Percentiles rank a stretch among this genome's conserved stretches.
Conservation (phyloP, 1,139 yeast species). For the Yamadazyma dushanensis region DNA sequence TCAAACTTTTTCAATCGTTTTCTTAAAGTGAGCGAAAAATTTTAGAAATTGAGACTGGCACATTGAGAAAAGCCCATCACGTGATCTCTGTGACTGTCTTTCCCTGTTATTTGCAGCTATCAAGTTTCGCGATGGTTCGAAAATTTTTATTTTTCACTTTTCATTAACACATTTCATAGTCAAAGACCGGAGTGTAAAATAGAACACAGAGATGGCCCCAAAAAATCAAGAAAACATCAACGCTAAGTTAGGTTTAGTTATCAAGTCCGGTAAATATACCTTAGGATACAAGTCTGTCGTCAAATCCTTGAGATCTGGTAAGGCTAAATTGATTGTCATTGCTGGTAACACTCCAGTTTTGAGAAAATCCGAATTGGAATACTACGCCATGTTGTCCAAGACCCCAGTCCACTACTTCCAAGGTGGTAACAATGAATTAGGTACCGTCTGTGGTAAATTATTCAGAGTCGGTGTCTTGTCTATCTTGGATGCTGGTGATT, state of each 20-base stretch:
- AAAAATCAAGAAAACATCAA: slow-evolving; percentile 93
- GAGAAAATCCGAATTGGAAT: slow-evolving; percentile 99
- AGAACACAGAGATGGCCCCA: slow-evolving; percentile 99
- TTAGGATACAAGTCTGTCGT: slow-evolving; percentile 99
- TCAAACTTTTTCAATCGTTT: slow-evolving; percentile 12
- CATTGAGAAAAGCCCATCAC: slow-evolving; percentile 11
- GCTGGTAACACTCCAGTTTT: slow-evolving; percentile 99
- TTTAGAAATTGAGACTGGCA: slow-evolving; percentile 2
- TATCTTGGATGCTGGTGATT: slow-evolving; percentile 98
- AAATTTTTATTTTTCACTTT: slow-evolving; percentile 7
- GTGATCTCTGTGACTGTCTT: slow-evolving; percentile 21
- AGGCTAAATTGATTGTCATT: slow-evolving; percentile 96
- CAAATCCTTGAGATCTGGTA: slow-evolving; percentile 98
- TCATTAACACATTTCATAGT: slow-evolving; percentile 11
- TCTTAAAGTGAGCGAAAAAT: slow-evolving; percentile 7
- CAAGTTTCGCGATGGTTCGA: no score
- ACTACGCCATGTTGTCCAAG: slow-evolving; percentile 99
- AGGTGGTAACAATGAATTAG: slow-evolving; percentile 99
- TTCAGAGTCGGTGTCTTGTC: slow-evolving; percentile 99
- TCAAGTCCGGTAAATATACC: slow-evolving; percentile 99
- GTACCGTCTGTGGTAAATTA: slow-evolving; percentile 99
- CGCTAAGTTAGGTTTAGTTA: slow-evolving; percentile 96
- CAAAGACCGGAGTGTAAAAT: slow-evolving; percentile 83
- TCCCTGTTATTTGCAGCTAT: slow-evolving; percentile 3
- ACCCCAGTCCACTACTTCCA: slow-evolving; percentile 98